Evolutionary conservation across 208 protist species (phyloP).

Genomic region (Tritrichomonas foetus): DNA sequence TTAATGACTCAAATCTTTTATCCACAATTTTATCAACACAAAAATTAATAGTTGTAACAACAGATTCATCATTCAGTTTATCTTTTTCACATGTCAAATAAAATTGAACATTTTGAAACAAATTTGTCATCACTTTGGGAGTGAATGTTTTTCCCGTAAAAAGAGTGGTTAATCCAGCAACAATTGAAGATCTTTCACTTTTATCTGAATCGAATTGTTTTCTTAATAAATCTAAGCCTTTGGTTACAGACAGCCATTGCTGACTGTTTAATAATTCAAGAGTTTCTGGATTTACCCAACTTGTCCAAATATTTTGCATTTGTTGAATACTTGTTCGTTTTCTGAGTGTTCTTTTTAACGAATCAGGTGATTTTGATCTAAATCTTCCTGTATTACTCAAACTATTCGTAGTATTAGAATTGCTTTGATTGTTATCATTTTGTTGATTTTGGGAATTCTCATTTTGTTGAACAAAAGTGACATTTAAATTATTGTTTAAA

Average conservation of each 20-base stretch:
- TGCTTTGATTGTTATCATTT: not conserved
- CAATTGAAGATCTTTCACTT: not conserved
- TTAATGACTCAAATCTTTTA: not conserved
- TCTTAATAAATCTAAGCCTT: not conserved
- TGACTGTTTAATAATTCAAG: not conserved
- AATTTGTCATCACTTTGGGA: constrained; percentile 25
- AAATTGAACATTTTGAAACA: not conserved
- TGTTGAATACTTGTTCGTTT: not conserved
- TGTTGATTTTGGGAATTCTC: too few species aligned
- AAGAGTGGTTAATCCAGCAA: not conserved
- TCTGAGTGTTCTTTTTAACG: not conserved
- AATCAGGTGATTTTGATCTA: constrained; percentile 5
- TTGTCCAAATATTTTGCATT: not conserved
- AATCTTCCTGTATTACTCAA: not conserved
- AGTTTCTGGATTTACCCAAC: not conserved
- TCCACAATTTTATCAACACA: not conserved
- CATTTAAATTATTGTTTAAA: too few species aligned
- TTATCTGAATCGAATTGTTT: not conserved
- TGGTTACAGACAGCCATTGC: not conserved
- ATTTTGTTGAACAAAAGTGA: too few species aligned
- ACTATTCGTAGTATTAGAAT: not conserved
- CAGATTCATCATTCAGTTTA: not conserved
- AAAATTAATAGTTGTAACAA: not conserved
- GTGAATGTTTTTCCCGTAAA: constrained; percentile 33
- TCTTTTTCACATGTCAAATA: not conserved